Percentiles rank a stretch among this genome's conserved stretches.
These are phyloP conservation scores for Yamadazyma kanchanaburiensis DNA, from an alignment of 1,139 yeast genomes.

Conservation along the genomic window DNA sequence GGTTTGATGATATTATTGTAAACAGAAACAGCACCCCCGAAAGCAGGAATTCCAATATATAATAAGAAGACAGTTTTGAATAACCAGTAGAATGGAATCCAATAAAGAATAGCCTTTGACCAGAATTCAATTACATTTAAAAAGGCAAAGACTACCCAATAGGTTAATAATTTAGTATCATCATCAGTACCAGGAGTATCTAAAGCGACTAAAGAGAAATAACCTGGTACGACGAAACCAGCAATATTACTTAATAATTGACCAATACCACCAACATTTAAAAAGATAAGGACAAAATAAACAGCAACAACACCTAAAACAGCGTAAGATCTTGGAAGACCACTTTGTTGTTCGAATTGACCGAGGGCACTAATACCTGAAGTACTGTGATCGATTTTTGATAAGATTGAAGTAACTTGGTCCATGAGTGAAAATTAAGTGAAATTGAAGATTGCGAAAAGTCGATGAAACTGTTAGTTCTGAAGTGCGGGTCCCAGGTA, in stretches of 20 bases:
- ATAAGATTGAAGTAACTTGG: slow-evolving; percentile 14
- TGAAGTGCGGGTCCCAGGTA: no score
- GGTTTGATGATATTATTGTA: slow-evolving; percentile 71
- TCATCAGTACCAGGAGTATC: slow-evolving; percentile 66
- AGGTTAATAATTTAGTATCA: slow-evolving; percentile 84
- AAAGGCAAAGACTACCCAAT: slow-evolving; percentile 96
- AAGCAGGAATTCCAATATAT: slow-evolving; percentile 84
- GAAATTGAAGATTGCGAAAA: no score
- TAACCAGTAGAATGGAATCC: slow-evolving; percentile 96
- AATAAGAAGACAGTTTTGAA: slow-evolving; percentile 86
- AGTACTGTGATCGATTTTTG: slow-evolving; percentile 11
- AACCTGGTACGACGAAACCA: slow-evolving; percentile 88
- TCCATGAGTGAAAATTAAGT: slow-evolving; percentile 10
- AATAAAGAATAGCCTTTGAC: slow-evolving; percentile 87
- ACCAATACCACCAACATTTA: slow-evolving; percentile 92
- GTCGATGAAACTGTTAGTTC: no score
- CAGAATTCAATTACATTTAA: slow-evolving; percentile 92
- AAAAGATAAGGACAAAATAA: slow-evolving; percentile 74
- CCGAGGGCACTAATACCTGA: slow-evolving; percentile 11
- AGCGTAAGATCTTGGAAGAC: slow-evolving; percentile 87
- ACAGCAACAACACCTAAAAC: slow-evolving; percentile 60
- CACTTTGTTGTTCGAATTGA: slow-evolving; percentile 61
- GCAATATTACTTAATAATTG: slow-evolving; percentile 90
- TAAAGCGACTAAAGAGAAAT: slow-evolving; percentile 81
- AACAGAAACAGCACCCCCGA: slow-evolving; percentile 78